Evolutionary conservation across 257 asterid genomes (phyloP).

Genomic region (Plectranthus barbatus): DNA sequence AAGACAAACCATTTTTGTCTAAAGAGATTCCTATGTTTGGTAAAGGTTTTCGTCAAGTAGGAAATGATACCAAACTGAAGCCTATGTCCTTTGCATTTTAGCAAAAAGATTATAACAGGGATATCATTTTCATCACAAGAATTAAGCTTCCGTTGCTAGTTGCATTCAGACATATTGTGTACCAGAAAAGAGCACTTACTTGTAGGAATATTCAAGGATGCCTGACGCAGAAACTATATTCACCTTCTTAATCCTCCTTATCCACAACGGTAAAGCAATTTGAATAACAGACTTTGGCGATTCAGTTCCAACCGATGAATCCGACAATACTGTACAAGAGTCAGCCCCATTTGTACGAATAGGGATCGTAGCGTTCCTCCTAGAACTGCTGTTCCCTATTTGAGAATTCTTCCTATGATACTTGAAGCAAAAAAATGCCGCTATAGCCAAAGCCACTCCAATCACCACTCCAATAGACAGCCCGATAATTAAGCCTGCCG

Average conservation of each 20-base stretch:
- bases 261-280: constrained; percentile 41
- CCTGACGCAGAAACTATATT: constrained; percentile 66
- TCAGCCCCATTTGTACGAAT: constrained; percentile 71
- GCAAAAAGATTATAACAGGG: too few relatives aligned
- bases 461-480: constrained; percentile 80
- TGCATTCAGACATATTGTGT: too few relatives aligned
- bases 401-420: constrained; percentile 51
- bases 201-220: constrained; percentile 74
- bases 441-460: constrained; percentile 70
- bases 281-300: constrained; percentile 49
- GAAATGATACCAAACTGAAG: neutral
- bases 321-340: constrained; percentile 57
- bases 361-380: constrained; percentile 66
- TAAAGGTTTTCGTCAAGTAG: neutral
- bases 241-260: constrained; percentile 54
- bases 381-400: constrained; percentile 79
- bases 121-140: neutral
- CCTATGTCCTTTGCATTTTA: too few relatives aligned
- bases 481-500: constrained; percentile 64
- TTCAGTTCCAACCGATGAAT: constrained; percentile 77
- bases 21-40: neutral
- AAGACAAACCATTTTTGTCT: too few relatives aligned
- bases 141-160: neutral
- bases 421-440: constrained; percentile 49
- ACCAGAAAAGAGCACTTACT: constrained; percentile 37